Evolutionary conservation across 2,329 filamentous ascomycete species (phyloP).

Genomic region (Xylariaceae sp.): DNA sequence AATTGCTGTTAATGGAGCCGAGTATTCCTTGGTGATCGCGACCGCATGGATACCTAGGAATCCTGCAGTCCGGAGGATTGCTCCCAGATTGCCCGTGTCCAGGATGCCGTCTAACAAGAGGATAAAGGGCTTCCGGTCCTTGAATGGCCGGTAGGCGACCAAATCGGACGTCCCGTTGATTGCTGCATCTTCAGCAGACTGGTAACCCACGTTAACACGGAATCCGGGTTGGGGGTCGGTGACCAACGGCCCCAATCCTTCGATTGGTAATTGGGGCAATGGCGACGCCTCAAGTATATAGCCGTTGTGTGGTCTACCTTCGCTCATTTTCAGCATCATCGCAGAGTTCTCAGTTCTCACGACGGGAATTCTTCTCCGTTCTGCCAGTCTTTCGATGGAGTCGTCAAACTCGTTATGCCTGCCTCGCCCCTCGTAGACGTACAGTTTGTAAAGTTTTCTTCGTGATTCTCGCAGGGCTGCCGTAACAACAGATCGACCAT

Average conservation of each 20-base stretch:
- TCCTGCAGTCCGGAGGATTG: constrained; percentile 79
- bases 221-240: constrained; percentile 46
- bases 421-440: constrained; percentile 61
- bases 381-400: constrained; percentile 43
- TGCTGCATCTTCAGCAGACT: constrained; percentile 65
- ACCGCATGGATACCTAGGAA: constrained; percentile 89
- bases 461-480: constrained; percentile 63
- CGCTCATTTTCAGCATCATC: constrained; percentile 79
- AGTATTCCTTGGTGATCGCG: constrained; percentile 66
- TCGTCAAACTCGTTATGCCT: constrained; percentile 44
- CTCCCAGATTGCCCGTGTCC: constrained; percentile 86
- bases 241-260: constrained; percentile 47
- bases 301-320: constrained; percentile 81
- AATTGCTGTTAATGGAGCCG: constrained; percentile 67
- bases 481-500: constrained; percentile 74
- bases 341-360: constrained; percentile 51
- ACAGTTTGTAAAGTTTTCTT: constrained; percentile 77
- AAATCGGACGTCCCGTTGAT: constrained; percentile 66
- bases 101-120: constrained; percentile 70
- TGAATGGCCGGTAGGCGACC: constrained; percentile 33
- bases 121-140: constrained; percentile 59
- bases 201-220: constrained; percentile 54
- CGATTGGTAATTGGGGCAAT: constrained; percentile 65
- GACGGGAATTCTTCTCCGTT: constrained; percentile 46
- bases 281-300: constrained; percentile 82